A percentile compares a stretch with the other conserved stretches of the same genome.
Evolutionary conservation across 140 eudicot genomes (phyloP).

Genomic region (Bidens hawaiensis): DNA sequence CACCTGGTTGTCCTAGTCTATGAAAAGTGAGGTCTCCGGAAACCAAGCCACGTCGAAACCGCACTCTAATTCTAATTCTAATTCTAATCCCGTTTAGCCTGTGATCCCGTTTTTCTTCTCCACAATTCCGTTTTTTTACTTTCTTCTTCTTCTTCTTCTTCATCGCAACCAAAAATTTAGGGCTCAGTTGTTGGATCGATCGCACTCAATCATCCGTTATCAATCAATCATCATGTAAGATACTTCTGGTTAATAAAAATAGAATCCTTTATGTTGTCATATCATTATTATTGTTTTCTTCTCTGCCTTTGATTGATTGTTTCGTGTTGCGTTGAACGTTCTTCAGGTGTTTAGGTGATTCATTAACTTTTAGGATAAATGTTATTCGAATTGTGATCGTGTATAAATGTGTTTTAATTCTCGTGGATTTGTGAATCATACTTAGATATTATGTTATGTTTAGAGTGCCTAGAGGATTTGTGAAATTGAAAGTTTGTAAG

Average conservation of each 20-base stretch:
- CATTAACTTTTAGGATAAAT: constrained; percentile 5
- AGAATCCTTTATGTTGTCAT: background rate
- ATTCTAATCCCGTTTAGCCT: constrained; percentile 4
- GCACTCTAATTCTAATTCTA: background rate
- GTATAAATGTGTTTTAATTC: background rate
- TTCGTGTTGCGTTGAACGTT: constrained; percentile 8
- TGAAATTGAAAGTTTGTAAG: background rate
- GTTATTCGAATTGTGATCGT: background rate
- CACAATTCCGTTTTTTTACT: background rate
- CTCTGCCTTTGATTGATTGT: background rate
- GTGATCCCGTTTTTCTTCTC: background rate
- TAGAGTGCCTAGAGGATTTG: background rate
- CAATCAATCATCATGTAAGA: constrained; percentile 22
- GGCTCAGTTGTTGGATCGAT: constrained; percentile 13
- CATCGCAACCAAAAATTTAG: constrained; percentile 20
- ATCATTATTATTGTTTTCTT: constrained; percentile 12
- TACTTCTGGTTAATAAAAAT: background rate
- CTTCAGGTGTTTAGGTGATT: background rate
- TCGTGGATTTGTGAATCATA: constrained; percentile 13
- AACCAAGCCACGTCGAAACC: constrained; percentile 5
- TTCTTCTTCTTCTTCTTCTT: too few species aligned
- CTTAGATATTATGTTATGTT: background rate
- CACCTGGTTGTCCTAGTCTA: too few species aligned
- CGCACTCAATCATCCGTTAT: constrained; percentile 11
- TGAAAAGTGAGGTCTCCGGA: too few species aligned